Conservation (phyloP, 257 asterid genomes). For the Coffea eugenioides region DNA sequence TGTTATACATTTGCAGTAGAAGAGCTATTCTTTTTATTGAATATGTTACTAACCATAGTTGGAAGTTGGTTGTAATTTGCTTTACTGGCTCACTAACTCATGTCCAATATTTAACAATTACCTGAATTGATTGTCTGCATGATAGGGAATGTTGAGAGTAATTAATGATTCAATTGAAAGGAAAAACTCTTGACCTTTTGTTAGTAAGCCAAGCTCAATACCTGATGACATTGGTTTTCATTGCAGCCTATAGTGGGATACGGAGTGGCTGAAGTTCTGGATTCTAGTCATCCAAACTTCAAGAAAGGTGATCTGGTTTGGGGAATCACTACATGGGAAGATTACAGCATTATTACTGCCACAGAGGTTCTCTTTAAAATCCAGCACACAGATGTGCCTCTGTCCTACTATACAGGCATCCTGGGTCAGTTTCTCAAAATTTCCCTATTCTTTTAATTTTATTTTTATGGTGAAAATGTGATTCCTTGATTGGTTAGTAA, state of each 20-base stretch:
- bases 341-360: conserved; percentile 39
- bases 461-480: neutral
- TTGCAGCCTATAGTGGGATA: conserved; percentile 40
- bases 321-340: conserved; percentile 63
- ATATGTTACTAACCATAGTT: too few species aligned
- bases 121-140: neutral
- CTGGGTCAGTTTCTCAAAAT: conserved; percentile 29
- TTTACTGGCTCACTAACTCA: too few species aligned
- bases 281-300: conserved; percentile 51
- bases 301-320: conserved; percentile 50
- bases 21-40: too few species aligned
- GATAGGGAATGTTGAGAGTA: neutral
- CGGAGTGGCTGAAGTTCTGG: conserved; percentile 53
- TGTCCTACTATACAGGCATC: conserved; percentile 44
- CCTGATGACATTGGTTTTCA: neutral
- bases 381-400: conserved; percentile 35
- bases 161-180: neutral
- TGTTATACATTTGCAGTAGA: too few species aligned
- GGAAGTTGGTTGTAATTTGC: neutral
- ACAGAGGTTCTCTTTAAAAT: conserved; percentile 34
- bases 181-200: neutral
- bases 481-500: neutral
- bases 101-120: neutral
- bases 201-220: neutral
- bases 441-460: too few species aligned